Evolutionary conservation across 495 filamentous ascomycete genomes (phyloP).

Genomic region (Hypoxylon perforatum): DNA sequence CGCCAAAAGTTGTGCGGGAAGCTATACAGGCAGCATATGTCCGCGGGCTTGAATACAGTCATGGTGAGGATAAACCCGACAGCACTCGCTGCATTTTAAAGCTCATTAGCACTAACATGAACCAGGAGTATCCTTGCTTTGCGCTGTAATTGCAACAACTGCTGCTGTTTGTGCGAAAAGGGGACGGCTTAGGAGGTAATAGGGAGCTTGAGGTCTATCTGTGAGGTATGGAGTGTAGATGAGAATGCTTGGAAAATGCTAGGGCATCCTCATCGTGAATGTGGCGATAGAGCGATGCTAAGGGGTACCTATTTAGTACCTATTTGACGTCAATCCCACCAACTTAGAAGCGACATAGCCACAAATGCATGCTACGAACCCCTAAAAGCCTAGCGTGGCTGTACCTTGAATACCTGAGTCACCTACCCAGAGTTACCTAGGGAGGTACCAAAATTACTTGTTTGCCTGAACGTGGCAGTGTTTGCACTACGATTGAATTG

Average conservation of each 20-base stretch:
- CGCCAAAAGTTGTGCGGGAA: constrained; percentile 45
- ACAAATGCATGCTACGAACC: too few species aligned
- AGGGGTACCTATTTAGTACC: not conserved
- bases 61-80: constrained; percentile 31
- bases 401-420: too few species aligned
- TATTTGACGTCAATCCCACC: not conserved
- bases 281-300: too few species aligned
- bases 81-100: not conserved
- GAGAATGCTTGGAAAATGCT: too few species aligned
- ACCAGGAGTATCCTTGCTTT: constrained; percentile 28
- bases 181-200: constrained; percentile 16
- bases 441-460: too few species aligned
- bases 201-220: not conserved
- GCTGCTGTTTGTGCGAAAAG: constrained; percentile 17
- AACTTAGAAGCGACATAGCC: not conserved
- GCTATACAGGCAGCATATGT: constrained; percentile 51
- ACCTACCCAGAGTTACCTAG: too few species aligned
- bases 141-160: constrained; percentile 20
- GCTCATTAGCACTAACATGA: not conserved
- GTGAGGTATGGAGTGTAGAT: too few species aligned
- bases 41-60: constrained; percentile 50
- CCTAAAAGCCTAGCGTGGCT: too few species aligned
- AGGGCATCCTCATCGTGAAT: too few species aligned
- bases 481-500: too few species aligned
- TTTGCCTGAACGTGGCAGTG: constrained; percentile 26